These are phyloP conservation scores for Fragosphaeria purpurea DNA, from an alignment of 2,329 filamentous ascomycete species.

Conservation along the genomic window DNA sequence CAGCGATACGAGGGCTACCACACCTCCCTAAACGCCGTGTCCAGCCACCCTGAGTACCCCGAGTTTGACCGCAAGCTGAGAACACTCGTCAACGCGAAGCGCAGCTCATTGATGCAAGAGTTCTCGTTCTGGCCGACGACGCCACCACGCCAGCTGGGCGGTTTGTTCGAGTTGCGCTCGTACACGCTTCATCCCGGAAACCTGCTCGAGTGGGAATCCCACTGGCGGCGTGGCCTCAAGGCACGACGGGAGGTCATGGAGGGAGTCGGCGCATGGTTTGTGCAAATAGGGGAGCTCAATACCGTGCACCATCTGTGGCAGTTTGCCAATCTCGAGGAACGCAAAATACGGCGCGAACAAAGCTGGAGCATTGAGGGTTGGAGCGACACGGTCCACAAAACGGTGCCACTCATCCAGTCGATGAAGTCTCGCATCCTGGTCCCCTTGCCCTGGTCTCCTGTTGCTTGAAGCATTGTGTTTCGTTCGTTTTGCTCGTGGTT, in stretches of 20 bases:
- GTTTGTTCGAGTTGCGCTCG: slow-evolving; percentile 89
- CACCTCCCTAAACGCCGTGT: slow-evolving; percentile 76
- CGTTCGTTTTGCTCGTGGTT: neutral
- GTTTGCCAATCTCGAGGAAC: slow-evolving; percentile 92
- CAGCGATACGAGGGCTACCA: slow-evolving; percentile 96
- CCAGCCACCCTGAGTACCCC: slow-evolving; percentile 70
- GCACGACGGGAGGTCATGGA: slow-evolving; percentile 96
- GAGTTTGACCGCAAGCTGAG: slow-evolving; percentile 80
- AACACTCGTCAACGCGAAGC: slow-evolving; percentile 73
- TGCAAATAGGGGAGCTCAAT: slow-evolving; percentile 95
- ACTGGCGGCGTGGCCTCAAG: slow-evolving; percentile 87
- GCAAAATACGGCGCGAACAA: slow-evolving; percentile 80
- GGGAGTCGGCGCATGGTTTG: slow-evolving; percentile 95
- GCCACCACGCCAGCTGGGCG: slow-evolving; percentile 77
- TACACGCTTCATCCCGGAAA: slow-evolving; percentile 96
- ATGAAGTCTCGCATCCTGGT: slow-evolving; percentile 95
- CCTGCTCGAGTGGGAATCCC: slow-evolving; percentile 95
- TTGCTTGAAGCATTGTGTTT: slow-evolving; percentile 45
- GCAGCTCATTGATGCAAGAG: slow-evolving; percentile 93
- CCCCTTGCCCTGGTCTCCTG: slow-evolving; percentile 93
- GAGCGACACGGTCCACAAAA: slow-evolving; percentile 97
- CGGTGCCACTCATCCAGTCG: slow-evolving; percentile 86
- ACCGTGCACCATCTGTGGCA: slow-evolving; percentile 98
- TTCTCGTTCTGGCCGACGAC: slow-evolving; percentile 99
- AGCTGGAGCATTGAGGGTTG: slow-evolving; percentile 94